Evolutionary conservation across 225 moss, liverwort and hornwort species (phyloP).

Genomic region (Ulota crispa): DNA sequence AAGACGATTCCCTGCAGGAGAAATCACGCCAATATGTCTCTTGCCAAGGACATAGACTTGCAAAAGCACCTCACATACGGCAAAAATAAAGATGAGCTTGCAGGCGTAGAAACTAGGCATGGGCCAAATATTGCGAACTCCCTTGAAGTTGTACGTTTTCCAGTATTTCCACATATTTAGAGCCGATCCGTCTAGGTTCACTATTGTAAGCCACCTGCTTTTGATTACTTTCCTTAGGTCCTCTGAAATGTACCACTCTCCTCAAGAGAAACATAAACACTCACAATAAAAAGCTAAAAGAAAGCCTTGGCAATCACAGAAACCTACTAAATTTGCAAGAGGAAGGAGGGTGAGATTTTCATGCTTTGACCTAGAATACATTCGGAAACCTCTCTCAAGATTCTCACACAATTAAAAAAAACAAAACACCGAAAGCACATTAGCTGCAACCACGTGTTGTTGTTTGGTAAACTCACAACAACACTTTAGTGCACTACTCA

Average conservation of each 20-base stretch:
- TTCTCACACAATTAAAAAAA: background rate
- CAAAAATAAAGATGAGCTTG: slow-evolving; percentile 61
- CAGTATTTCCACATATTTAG: slow-evolving; percentile 55
- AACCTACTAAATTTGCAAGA: background rate
- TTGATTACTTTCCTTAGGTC: slow-evolving; percentile 14
- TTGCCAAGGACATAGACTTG: slow-evolving; percentile 74
- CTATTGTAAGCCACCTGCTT: slow-evolving; percentile 82
- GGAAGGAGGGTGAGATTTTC: background rate
- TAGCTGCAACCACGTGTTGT: slow-evolving; percentile 10
- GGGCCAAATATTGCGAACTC: slow-evolving; percentile 67
- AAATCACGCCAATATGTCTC: slow-evolving; percentile 64
- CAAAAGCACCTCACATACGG: slow-evolving; percentile 70
- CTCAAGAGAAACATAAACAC: background rate
- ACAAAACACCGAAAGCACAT: background rate
- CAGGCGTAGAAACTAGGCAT: slow-evolving; percentile 58
- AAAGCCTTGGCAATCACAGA: background rate
- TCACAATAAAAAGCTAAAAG: background rate
- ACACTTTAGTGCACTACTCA: background rate
- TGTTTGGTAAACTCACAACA: background rate
- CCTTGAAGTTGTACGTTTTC: slow-evolving; percentile 44
- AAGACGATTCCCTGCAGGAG: slow-evolving; percentile 77
- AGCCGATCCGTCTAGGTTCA: slow-evolving; percentile 76
- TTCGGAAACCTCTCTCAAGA: background rate
- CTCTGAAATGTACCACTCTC: background rate
- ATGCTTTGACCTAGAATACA: slow-evolving; percentile 7